phyloP scores from a whole-genome alignment of 108 stramenopile species.

The Nitzschia sp. region DNA sequence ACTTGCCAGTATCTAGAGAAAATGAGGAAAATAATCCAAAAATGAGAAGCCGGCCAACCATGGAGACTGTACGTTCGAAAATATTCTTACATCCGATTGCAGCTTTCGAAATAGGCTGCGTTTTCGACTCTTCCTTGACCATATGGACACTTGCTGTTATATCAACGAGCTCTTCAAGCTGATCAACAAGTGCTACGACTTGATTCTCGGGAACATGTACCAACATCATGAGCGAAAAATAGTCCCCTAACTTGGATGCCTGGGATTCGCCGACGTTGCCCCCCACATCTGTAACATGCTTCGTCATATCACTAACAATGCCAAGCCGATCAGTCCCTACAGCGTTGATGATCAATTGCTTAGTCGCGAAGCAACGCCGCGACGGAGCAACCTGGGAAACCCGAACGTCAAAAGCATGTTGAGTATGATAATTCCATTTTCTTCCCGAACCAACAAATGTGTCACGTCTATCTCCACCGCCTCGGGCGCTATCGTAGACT shows the following conservation, averaged over 20 bases:
- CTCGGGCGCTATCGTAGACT: no score
- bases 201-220: conserved; percentile 51
- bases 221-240: conserved; percentile 80
- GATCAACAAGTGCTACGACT: conserved; percentile 31
- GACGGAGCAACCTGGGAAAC: not conserved
- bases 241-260: conserved; percentile 59
- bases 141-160: not conserved
- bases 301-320: conserved; percentile 72
- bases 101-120: not conserved
- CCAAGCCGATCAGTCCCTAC: conserved; percentile 73
- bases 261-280: conserved; percentile 77
- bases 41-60: not conserved
- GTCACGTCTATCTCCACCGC: no score
- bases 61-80: not conserved
- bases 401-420: no score
- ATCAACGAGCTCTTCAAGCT: conserved; percentile 21
- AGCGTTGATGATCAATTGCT: conserved; percentile 52
- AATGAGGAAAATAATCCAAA: not conserved
- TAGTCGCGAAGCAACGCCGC: conserved; percentile 1
- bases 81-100: not conserved
- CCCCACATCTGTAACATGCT: conserved; percentile 57
- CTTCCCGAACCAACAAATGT: no score
- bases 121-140: not conserved
- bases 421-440: no score
- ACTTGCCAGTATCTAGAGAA: conserved; percentile 18